Conservation (phyloP, 2,329 filamentous ascomycete species). For the Colletotrichum zoysiae region DNA sequence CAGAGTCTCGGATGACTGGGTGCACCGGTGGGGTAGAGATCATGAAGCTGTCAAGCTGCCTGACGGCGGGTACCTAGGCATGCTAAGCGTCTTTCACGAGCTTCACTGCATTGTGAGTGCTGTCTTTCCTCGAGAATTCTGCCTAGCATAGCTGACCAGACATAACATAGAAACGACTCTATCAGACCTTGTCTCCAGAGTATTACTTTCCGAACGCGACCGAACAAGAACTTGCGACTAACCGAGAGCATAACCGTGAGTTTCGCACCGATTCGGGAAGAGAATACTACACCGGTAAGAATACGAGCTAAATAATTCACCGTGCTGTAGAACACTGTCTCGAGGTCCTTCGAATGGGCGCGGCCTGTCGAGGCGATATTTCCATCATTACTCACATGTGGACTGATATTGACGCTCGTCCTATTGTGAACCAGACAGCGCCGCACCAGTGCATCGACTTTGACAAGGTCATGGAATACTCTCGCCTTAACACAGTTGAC, state of each 20-base stretch:
- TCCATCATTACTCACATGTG: conserved; percentile 42
- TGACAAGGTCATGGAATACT: conserved; percentile 32
- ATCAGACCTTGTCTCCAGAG: conserved; percentile 35
- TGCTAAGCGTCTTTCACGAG: conserved; percentile 39
- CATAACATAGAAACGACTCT: conserved; percentile 30
- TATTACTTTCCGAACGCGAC: conserved; percentile 39
- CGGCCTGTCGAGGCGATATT: conserved; percentile 36
- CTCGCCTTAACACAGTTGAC: conserved; percentile 27
- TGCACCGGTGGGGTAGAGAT: conserved; percentile 34
- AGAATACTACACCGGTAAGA: no score
- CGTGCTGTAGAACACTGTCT: conserved; percentile 26
- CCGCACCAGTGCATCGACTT: conserved; percentile 39
- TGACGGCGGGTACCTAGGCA: conserved; percentile 39
- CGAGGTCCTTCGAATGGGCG: conserved; percentile 38
- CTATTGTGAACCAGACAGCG: conserved; percentile 39
- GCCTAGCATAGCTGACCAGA: not conserved
- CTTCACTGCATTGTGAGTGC: conserved; percentile 35
- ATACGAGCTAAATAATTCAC: not conserved
- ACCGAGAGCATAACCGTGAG: conserved; percentile 38
- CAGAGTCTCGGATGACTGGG: conserved; percentile 36
- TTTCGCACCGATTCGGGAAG: not conserved
- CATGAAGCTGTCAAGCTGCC: conserved; percentile 39
- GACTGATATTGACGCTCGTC: conserved; percentile 38
- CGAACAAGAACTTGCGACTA: conserved; percentile 21
- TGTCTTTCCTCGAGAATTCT: not conserved